A percentile compares a stretch with the other conserved stretches of the same genome.
phyloP scores from a whole-genome alignment of 495 filamentous ascomycete genomes.

The Trichocladium uniseriatum region DNA sequence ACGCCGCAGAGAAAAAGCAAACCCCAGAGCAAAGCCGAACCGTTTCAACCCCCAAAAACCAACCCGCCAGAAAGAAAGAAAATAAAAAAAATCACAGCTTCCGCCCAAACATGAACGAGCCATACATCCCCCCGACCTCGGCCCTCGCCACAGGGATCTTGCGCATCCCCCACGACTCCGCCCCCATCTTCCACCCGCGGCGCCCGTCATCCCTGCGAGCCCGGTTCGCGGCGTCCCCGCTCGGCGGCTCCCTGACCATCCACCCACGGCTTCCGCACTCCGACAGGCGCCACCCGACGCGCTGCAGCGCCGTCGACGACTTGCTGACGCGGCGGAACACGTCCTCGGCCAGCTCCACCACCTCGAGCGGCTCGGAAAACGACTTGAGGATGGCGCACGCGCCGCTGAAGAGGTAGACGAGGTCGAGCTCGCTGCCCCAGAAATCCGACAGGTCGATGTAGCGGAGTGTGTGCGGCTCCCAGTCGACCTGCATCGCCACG shows the following conservation, averaged over 20 bases:
- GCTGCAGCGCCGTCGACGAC: conserved; percentile 30
- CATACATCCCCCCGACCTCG: conserved; percentile 80
- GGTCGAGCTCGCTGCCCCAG: conserved; percentile 48
- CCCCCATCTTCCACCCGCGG: conserved; percentile 79
- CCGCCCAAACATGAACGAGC: conserved; percentile 68
- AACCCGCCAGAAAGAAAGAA: conserved; percentile 1
- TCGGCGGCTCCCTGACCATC: conserved; percentile 51
- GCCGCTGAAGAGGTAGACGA: conserved; percentile 52
- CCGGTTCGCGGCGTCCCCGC: too few relatives aligned
- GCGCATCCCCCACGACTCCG: conserved; percentile 78
- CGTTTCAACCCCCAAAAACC: neutral
- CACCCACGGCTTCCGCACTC: conserved; percentile 56
- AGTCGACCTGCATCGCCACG: conserved; percentile 30
- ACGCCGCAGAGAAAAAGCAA: neutral
- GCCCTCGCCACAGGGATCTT: conserved; percentile 71
- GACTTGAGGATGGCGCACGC: conserved; percentile 51
- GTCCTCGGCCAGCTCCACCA: conserved; percentile 69
- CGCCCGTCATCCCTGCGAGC: conserved; percentile 37
- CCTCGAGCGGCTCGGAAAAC: conserved; percentile 61
- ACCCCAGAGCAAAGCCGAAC: neutral
- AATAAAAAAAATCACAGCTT: conserved; percentile 25
- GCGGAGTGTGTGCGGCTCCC: conserved; percentile 56
- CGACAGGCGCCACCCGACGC: conserved; percentile 56
- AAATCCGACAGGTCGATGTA: conserved; percentile 66
- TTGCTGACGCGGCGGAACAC: conserved; percentile 53